Evolutionary conservation across 805 yeast species (phyloP).

Genomic region (Wickerhamiella lipophila): DNA sequence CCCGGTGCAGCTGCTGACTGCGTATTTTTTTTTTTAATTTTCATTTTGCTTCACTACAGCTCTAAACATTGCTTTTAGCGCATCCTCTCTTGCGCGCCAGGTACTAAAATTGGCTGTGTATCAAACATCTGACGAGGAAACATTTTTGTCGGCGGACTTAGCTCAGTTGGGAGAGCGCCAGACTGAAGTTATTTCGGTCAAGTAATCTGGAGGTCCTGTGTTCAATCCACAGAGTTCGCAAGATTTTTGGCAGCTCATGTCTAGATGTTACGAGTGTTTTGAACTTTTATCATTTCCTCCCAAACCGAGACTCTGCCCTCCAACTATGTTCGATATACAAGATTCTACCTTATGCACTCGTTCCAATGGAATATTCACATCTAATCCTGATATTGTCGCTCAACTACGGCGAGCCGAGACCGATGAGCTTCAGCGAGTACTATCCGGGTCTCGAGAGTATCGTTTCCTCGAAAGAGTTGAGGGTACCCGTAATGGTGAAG

Average conservation of each 20-base stretch:
- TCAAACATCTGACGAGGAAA: too few relatives aligned
- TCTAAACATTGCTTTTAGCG: too few relatives aligned
- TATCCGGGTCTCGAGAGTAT: neutral
- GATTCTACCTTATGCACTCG: neutral
- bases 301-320: too few relatives aligned
- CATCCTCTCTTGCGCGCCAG: too few relatives aligned
- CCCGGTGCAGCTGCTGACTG: too few relatives aligned
- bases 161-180: slow-evolving; percentile 41
- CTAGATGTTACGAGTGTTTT: too few relatives aligned
- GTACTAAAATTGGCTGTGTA: too few relatives aligned
- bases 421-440: neutral
- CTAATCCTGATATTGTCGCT: neutral
- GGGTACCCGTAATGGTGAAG: neutral
- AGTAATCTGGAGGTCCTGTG: slow-evolving; percentile 71
- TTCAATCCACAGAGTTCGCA: slow-evolving; percentile 61
- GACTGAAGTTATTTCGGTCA: slow-evolving; percentile 32
- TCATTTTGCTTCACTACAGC: too few relatives aligned
- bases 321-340: neutral
- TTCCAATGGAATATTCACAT: neutral
- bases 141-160: too few relatives aligned
- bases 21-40: too few relatives aligned
- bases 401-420: neutral
- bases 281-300: too few relatives aligned
- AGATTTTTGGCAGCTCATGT: too few relatives aligned
- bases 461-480: neutral